These are phyloP conservation scores for Venturia carpophila DNA, from an alignment of 2,329 filamentous ascomycete genomes.

Conservation along the genomic window DNA sequence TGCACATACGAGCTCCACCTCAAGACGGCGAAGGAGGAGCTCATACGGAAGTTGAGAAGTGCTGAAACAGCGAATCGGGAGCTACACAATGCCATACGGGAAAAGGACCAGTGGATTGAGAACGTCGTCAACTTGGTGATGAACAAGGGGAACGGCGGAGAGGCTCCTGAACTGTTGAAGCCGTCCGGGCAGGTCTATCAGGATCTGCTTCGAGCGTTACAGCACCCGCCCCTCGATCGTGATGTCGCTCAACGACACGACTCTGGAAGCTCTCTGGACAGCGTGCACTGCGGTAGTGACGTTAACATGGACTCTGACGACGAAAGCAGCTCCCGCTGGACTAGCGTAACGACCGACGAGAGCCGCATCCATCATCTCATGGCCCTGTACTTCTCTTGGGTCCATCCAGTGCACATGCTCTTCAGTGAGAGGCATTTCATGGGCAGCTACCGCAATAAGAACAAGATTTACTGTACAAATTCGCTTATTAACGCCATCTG, in stretches of 20 bases:
- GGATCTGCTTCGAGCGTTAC: background rate
- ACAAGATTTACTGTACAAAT: constrained; percentile 23
- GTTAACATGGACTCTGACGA: constrained; percentile 22
- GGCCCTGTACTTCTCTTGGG: constrained; percentile 27
- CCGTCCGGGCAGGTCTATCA: background rate
- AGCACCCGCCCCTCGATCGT: background rate
- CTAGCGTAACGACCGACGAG: constrained; percentile 23
- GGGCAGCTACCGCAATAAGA: constrained; percentile 21
- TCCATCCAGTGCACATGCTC: constrained; percentile 28
- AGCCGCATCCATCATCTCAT: constrained; percentile 25
- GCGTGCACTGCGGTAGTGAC: constrained; percentile 12
- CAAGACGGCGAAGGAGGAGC: constrained; percentile 27
- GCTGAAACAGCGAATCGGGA: constrained; percentile 22
- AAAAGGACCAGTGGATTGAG: constrained; percentile 5
- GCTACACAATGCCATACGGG: background rate
- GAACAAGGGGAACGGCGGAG: background rate
- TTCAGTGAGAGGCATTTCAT: constrained; percentile 27
- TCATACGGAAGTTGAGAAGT: constrained; percentile 25
- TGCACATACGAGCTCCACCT: constrained; percentile 27
- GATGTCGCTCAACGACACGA: background rate
- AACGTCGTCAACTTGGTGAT: constrained; percentile 1
- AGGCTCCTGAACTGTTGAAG: constrained; percentile 1
- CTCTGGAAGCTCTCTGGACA: constrained; percentile 6
- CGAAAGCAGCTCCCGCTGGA: constrained; percentile 22
- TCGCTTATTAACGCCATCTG: constrained; percentile 27